Evolutionary conservation across 2,329 filamentous ascomycete genomes (phyloP).

Genomic region (Neonectria ditissima): DNA sequence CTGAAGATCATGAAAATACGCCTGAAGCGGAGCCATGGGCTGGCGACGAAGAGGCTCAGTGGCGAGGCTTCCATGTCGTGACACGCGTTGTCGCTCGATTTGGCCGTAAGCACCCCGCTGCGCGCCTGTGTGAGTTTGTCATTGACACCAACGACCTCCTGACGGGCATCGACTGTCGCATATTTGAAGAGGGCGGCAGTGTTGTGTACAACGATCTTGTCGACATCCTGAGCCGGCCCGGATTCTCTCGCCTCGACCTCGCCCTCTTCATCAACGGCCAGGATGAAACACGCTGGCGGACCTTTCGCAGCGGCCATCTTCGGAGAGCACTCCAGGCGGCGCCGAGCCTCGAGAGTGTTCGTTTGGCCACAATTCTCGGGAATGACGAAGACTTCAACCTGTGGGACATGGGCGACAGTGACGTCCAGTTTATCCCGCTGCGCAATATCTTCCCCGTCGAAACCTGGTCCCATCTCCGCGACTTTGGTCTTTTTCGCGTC

Average conservation of each 20-base stretch:
- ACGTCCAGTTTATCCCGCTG: conserved; percentile 35
- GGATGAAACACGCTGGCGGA: background rate
- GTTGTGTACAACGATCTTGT: conserved; percentile 6
- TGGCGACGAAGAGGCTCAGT: background rate
- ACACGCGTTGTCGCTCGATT: background rate
- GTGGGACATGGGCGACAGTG: background rate
- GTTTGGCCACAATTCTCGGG: background rate
- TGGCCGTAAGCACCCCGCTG: background rate
- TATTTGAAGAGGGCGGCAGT: background rate
- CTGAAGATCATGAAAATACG: background rate
- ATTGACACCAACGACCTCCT: conserved; percentile 10
- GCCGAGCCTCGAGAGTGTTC: background rate
- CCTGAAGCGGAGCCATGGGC: background rate
- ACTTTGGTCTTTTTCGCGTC: conserved; percentile 49
- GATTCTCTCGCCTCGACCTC: conserved; percentile 10
- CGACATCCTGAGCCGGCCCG: background rate
- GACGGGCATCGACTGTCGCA: conserved; percentile 3
- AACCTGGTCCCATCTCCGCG: conserved; percentile 43
- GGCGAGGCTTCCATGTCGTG: background rate
- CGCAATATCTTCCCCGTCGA: conserved; percentile 47
- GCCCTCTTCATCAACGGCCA: background rate
- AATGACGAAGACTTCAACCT: background rate
- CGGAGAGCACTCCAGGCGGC: background rate
- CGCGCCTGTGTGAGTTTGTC: conserved; percentile 8
- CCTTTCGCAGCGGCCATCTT: conserved; percentile 7